A percentile compares a stretch with the other conserved stretches of the same genome.
phyloP scores from a whole-genome alignment of 352 stramenopile species.

The Globisporangium irregulare region DNA sequence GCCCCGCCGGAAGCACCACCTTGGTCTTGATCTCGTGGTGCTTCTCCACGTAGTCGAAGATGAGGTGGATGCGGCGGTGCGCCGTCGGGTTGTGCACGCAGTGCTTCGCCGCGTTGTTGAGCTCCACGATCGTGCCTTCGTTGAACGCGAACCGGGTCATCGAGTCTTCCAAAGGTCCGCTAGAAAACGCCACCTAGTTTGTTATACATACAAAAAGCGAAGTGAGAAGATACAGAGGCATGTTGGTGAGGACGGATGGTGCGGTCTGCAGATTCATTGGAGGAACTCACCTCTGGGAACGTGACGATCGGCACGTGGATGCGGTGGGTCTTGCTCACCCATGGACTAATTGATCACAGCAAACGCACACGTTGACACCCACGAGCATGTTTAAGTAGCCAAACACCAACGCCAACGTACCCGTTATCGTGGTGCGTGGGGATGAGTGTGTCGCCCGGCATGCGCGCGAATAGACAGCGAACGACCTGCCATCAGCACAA shows the following conservation, averaged over 20 bases:
- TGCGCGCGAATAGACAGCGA: conserved; percentile 90
- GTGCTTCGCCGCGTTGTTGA: conserved; percentile 97
- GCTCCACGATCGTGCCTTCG: conserved; percentile 93
- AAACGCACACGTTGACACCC: neutral
- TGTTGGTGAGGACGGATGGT: neutral
- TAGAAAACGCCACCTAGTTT: conserved; percentile 44
- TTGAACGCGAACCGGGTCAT: conserved; percentile 80
- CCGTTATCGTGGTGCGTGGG: conserved; percentile 96
- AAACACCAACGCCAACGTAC: conserved; percentile 14
- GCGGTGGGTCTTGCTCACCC: conserved; percentile 92
- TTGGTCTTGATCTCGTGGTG: conserved; percentile 20
- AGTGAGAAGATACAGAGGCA: neutral
- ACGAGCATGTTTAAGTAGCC: neutral
- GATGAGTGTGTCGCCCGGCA: conserved; percentile 92
- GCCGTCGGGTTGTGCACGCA: conserved; percentile 84
- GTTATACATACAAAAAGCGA: neutral
- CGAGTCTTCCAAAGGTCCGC: conserved; percentile 53
- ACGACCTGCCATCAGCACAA: conserved; percentile 50
- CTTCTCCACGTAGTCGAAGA: conserved; percentile 95
- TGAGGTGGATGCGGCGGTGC: conserved; percentile 93
- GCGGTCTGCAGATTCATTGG: neutral
- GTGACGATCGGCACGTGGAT: conserved; percentile 94
- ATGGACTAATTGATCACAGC: conserved; percentile 31
- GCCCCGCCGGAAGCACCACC: conserved; percentile 30
- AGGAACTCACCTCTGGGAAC: conserved; percentile 29